A percentile compares a stretch with the other conserved stretches of the same genome.
Evolutionary conservation across 495 filamentous ascomycete genomes (phyloP).

Genomic region (Neurospora intermedia): DNA sequence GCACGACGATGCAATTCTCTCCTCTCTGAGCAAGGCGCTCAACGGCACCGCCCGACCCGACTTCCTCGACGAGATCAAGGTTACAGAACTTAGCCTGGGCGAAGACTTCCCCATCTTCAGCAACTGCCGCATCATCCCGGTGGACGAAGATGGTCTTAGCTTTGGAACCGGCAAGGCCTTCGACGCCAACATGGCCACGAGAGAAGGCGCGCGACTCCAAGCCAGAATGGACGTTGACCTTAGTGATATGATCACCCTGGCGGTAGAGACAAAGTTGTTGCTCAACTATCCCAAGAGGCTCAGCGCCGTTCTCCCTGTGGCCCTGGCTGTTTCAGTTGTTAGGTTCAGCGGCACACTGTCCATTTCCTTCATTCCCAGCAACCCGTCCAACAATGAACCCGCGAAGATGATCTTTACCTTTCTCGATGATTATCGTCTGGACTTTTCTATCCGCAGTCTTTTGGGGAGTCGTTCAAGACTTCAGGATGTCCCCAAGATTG

Average conservation of each 20-base stretch:
- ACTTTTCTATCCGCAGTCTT: constrained; percentile 80
- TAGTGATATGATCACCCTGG: constrained; percentile 87
- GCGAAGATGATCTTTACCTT: constrained; percentile 93
- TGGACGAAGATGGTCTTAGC: constrained; percentile 57
- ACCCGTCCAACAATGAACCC: constrained; percentile 40
- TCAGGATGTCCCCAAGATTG: constrained; percentile 96
- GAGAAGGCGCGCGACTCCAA: constrained; percentile 63
- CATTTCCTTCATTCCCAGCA: constrained; percentile 76
- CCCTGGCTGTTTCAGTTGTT: constrained; percentile 79
- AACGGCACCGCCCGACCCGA: constrained; percentile 80
- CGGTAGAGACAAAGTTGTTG: constrained; percentile 83
- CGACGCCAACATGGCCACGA: constrained; percentile 36
- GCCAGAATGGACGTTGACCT: constrained; percentile 95
- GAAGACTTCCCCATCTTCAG: constrained; percentile 99
- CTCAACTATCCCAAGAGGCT: constrained; percentile 87
- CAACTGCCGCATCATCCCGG: constrained; percentile 87
- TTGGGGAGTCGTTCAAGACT: constrained; percentile 83
- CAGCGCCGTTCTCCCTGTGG: constrained; percentile 87
- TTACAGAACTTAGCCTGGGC: constrained; percentile 85
- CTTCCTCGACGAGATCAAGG: constrained; percentile 83
- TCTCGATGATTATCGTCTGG: constrained; percentile 87
- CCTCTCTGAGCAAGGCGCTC: constrained; percentile 76
- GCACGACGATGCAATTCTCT: constrained; percentile 85
- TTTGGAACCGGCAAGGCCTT: constrained; percentile 37
- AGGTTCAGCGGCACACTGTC: constrained; percentile 90